Evolutionary conservation across 225 moss, liverwort and hornwort species (phyloP).

Genomic region (Sphagnum tenellum): DNA sequence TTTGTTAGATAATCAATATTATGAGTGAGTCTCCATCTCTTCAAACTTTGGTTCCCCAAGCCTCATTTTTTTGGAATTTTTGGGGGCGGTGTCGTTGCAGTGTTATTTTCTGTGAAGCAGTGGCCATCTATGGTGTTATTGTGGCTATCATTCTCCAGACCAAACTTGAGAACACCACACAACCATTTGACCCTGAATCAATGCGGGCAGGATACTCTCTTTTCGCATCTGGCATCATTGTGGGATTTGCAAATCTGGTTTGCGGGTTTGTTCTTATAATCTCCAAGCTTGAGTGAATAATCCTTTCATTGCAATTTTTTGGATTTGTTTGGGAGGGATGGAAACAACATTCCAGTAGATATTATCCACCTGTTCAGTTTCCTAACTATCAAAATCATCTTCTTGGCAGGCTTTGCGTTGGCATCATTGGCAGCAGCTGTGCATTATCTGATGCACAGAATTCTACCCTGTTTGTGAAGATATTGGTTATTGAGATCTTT

Average conservation of each 20-base stretch:
- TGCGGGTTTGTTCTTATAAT: slow-evolving; percentile 51
- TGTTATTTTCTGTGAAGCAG: slow-evolving; percentile 98
- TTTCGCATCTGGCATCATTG: slow-evolving; percentile 92
- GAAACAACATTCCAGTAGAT: not conserved
- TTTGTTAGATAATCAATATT: too few species aligned
- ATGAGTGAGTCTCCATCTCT: too few species aligned
- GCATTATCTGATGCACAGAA: slow-evolving; percentile 97
- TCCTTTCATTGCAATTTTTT: too few species aligned
- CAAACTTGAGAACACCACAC: slow-evolving; percentile 69
- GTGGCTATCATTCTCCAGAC: slow-evolving; percentile 98
- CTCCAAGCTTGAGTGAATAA: too few species aligned
- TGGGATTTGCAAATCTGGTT: slow-evolving; percentile 88
- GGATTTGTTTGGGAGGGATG: too few species aligned
- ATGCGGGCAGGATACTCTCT: slow-evolving; percentile 97
- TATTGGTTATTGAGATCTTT: slow-evolving; percentile 98
- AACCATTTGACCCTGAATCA: slow-evolving; percentile 75
- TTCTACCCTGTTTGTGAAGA: slow-evolving; percentile 89
- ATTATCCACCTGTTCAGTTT: not conserved
- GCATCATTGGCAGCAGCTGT: slow-evolving; percentile 98
- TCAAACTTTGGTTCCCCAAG: too few species aligned
- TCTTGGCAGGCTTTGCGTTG: slow-evolving; percentile 79
- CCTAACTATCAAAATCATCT: too few species aligned
- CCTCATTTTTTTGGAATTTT: not conserved
- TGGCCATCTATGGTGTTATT: slow-evolving; percentile 99
- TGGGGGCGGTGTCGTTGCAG: slow-evolving; percentile 21